Evolutionary conservation across 106 monocot species (phyloP), one percentile per base, ranked within the genome.

Genomic region (Iris macrosiphon): DNA sequence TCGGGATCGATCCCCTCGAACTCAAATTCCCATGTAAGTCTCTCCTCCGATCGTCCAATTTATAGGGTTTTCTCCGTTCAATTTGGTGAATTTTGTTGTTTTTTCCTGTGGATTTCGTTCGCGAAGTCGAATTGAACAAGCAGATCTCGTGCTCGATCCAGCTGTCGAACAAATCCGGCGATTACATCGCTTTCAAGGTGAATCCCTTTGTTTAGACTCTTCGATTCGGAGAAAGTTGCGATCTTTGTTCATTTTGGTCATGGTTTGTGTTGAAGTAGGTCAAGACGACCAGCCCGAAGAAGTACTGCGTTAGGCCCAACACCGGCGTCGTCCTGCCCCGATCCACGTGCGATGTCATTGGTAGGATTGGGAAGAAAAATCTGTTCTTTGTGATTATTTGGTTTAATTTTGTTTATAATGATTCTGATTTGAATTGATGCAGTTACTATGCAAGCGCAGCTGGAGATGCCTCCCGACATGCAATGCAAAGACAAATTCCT

Each of bases 391-490:
- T 35, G 34, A 35, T 35, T 6, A 35, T 6, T 35, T 35, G 4
- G 34, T 35, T 10, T 35, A 4, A 4, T 35, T 35, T 35, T 35
- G 34, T 6, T 4, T 4, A 35, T 6, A 35, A 35, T 25, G 17
- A 37, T 4, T 22, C 21, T 18, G n/a, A n/a, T n/a, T n/a, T n/a
- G n/a, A n/a, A n/a, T 53, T 44, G 65, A 18, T 55, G 39, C 55
- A 88, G 88, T 88, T 31, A 88, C 83, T 22, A 88, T 83, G 88
- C 88, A 88, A 66, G 82, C 88, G 3, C 88, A 83, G 57, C 42
- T 53, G 40, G 88, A 79, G 22, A 70, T 61, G 25, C 88, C 83
- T 20, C 28, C 76, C 0, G 88, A 82, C 34, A 61, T 83, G 79
- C 72, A 79, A 30, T 73, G 88, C 59, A 88, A 83, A 58, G 88